phyloP scores from a whole-genome alignment of 345 rosid species.

The Punica granatum region DNA sequence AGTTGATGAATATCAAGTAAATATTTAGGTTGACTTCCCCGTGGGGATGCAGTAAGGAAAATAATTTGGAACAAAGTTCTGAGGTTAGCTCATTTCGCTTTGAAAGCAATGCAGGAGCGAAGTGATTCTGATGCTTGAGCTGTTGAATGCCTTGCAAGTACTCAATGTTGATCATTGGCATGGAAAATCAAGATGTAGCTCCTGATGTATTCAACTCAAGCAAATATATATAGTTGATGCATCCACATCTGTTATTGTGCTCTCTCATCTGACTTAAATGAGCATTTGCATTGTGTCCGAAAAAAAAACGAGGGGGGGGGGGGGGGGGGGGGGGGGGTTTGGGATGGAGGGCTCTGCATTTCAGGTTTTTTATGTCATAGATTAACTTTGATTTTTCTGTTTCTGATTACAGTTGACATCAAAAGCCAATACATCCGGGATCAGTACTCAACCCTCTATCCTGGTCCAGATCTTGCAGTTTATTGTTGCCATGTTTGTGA shows the following conservation, averaged over 20 bases:
- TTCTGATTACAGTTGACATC: slow-evolving; percentile 42
- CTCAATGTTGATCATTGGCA: neutral
- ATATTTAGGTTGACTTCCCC: neutral
- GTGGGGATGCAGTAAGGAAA: neutral
- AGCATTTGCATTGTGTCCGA: too few relatives aligned
- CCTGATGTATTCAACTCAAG: neutral
- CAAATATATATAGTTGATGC: too few relatives aligned
- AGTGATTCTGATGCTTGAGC: neutral
- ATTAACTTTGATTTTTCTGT: neutral
- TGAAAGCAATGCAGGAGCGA: neutral
- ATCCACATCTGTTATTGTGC: too few relatives aligned
- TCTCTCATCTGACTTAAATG: too few relatives aligned
- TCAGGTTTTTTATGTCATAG: neutral
- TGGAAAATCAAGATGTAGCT: neutral
- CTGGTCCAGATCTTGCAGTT: slow-evolving; percentile 41
- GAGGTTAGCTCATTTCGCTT: too few relatives aligned
- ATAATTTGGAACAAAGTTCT: neutral
- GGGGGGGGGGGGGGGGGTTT: too few relatives aligned
- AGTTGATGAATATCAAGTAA: neutral
- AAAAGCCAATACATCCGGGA: slow-evolving; percentile 30
- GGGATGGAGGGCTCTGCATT: too few relatives aligned
- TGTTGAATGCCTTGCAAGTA: neutral
- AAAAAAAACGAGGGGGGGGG: too few relatives aligned
- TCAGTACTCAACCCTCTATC: slow-evolving; percentile 38
- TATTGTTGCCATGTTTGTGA: slow-evolving; percentile 48